phyloP scores from a whole-genome alignment of 768 basidiomycete species.

The Podaxis mareebaensis region DNA sequence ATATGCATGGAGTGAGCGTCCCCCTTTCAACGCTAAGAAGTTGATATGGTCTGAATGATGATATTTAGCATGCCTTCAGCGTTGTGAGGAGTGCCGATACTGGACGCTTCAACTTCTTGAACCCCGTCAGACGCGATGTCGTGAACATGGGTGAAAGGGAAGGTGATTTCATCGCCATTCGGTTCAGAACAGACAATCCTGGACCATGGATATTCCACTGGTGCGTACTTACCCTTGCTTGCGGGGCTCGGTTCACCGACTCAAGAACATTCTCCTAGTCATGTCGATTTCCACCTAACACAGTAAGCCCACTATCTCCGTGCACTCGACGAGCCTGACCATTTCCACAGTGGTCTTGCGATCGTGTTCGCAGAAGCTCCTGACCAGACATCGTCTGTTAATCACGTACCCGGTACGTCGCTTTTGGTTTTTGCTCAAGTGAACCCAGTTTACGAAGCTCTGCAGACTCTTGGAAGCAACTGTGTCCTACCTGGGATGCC shows the following conservation, averaged over 20 bases:
- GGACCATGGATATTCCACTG: conserved; percentile 61
- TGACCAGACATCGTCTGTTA: conserved; percentile 11
- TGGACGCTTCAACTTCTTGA: conserved; percentile 40
- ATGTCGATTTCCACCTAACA: conserved; percentile 14
- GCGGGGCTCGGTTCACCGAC: not conserved
- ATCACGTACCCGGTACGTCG: conserved; percentile 6
- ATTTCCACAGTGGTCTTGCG: conserved; percentile 29
- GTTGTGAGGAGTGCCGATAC: conserved; percentile 45
- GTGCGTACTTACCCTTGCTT: conserved; percentile 16
- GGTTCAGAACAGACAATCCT: conserved; percentile 68
- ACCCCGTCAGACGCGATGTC: conserved; percentile 63
- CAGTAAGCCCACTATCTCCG: not conserved
- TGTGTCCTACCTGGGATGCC: conserved; percentile 28
- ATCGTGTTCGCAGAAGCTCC: conserved; percentile 35
- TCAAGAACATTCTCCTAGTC: not conserved
- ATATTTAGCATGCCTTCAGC: conserved; percentile 32
- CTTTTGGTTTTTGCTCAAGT: not conserved
- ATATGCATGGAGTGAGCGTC: conserved; percentile 46
- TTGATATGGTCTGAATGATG: not conserved
- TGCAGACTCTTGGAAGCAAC: conserved; percentile 22
- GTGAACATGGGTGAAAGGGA: conserved; percentile 38
- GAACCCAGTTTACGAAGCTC: not conserved
- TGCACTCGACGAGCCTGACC: not conserved
- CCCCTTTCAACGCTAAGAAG: not conserved
- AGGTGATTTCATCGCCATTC: conserved; percentile 50